phyloP scores from a whole-genome alignment of 176 grass and related monocot species.

The Luzula sylvatica region DNA sequence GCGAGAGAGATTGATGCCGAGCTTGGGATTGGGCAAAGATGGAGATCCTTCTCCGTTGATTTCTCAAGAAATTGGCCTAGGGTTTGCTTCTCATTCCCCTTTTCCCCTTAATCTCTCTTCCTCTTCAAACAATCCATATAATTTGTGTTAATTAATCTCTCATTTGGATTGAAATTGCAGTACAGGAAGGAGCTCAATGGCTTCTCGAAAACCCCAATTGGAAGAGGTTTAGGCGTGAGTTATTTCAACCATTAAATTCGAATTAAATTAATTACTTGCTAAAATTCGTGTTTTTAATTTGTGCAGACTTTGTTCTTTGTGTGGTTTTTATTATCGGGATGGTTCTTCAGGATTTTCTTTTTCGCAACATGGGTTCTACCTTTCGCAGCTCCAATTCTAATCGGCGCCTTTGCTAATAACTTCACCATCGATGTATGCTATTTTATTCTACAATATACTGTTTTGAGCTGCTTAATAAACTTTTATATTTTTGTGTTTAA shows the following conservation, averaged over 20 bases:
- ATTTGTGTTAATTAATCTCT: conserved; percentile 1
- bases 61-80: conserved; percentile 92
- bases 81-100: conserved; percentile 24
- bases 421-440: conserved; percentile 67
- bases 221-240: conserved; percentile 66
- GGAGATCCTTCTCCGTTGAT: conserved; percentile 74
- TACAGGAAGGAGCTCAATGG: conserved; percentile 58
- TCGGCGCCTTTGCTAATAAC: conserved; percentile 69
- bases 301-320: conserved; percentile 76
- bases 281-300: neutral
- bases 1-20: conserved; percentile 64
- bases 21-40: conserved; percentile 60
- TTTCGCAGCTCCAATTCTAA: conserved; percentile 75
- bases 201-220: conserved; percentile 57
- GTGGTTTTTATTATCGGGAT: conserved; percentile 75
- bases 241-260: conserved; percentile 3
- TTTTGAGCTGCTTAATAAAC: conserved; percentile 4
- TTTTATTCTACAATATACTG: neutral
- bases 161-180: conserved; percentile 41
- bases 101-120: neutral
- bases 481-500: neutral
- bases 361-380: conserved; percentile 70
- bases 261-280: neutral
- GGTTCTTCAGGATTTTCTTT: conserved; percentile 93
- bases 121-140: neutral